Evolutionary conservation across 2,329 filamentous ascomycete species (phyloP).

Genomic region (Calonectria naviculata): DNA sequence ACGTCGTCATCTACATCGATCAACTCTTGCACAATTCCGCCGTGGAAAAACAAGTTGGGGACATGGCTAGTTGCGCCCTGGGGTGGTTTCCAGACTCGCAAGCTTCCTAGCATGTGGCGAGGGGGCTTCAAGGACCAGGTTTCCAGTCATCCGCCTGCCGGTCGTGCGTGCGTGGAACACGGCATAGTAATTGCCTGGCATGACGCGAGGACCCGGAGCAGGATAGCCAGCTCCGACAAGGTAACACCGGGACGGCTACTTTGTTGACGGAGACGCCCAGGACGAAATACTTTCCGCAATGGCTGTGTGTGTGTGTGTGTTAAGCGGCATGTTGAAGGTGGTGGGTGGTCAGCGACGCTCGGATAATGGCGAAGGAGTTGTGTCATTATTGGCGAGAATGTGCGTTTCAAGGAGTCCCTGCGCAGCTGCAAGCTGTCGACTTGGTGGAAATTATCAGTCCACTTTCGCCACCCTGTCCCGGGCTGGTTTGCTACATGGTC

Average conservation of each 20-base stretch:
- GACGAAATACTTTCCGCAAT: conserved; percentile 51
- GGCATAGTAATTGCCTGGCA: conserved; percentile 47
- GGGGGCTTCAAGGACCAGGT: conserved; percentile 27
- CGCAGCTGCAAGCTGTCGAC: conserved; percentile 27
- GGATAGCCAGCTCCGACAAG: conserved; percentile 6
- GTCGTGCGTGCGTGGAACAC: too few relatives aligned
- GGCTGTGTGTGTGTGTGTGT: conserved; percentile 45
- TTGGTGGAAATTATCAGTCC: conserved; percentile 18
- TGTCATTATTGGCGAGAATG: conserved; percentile 42
- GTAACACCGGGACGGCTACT: not conserved
- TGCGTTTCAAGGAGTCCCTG: conserved; percentile 41
- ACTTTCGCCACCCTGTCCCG: not conserved
- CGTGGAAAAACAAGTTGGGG: conserved; percentile 46
- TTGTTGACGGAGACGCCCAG: conserved; percentile 41
- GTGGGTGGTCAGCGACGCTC: conserved; percentile 43
- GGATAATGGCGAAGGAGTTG: conserved; percentile 46
- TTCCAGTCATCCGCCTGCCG: too few relatives aligned
- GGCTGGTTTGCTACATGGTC: not conserved
- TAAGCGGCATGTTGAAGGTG: conserved; percentile 44
- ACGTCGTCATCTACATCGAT: conserved; percentile 38
- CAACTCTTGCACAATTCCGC: conserved; percentile 58
- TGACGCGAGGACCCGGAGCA: conserved; percentile 31
- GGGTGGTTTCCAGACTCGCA: conserved; percentile 40
- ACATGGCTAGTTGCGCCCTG: conserved; percentile 47
- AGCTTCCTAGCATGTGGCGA: conserved; percentile 46